Evolutionary conservation across 306 rosid species (phyloP).

Genomic region (Medicago arabica): DNA sequence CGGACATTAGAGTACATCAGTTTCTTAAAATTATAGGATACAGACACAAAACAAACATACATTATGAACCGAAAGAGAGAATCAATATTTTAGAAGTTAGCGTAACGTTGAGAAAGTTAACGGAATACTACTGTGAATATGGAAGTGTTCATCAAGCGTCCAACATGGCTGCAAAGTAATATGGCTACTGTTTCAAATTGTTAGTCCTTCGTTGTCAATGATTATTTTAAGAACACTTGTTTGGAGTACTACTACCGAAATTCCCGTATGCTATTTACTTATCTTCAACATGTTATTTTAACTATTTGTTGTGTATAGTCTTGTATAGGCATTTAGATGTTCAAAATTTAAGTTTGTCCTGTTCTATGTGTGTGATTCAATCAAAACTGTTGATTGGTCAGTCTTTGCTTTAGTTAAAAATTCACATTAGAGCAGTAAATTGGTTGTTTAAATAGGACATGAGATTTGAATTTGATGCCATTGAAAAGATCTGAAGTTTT

Average conservation of each 20-base stretch:
- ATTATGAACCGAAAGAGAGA: too few relatives aligned
- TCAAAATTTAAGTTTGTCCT: neutral
- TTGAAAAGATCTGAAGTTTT: conserved; percentile 20
- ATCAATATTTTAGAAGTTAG: too few relatives aligned
- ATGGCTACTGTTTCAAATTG: too few relatives aligned
- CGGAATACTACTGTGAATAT: too few relatives aligned
- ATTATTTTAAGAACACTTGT: too few relatives aligned
- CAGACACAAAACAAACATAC: too few relatives aligned
- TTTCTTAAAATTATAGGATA: too few relatives aligned
- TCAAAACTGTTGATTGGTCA: neutral
- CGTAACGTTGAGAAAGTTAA: too few relatives aligned
- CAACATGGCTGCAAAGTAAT: too few relatives aligned
- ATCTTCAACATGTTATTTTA: neutral
- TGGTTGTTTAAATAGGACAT: neutral
- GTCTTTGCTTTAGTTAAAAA: neutral
- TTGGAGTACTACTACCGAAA: too few relatives aligned
- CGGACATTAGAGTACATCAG: neutral
- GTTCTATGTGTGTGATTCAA: neutral
- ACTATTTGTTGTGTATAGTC: neutral
- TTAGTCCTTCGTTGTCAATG: too few relatives aligned
- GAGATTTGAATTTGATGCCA: neutral
- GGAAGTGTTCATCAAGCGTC: too few relatives aligned
- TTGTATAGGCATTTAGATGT: neutral
- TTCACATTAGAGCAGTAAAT: neutral
- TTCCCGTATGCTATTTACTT: neutral